Conservation (phyloP, 1,284 basidiomycete species). For the Ustilago crameri region DNA sequence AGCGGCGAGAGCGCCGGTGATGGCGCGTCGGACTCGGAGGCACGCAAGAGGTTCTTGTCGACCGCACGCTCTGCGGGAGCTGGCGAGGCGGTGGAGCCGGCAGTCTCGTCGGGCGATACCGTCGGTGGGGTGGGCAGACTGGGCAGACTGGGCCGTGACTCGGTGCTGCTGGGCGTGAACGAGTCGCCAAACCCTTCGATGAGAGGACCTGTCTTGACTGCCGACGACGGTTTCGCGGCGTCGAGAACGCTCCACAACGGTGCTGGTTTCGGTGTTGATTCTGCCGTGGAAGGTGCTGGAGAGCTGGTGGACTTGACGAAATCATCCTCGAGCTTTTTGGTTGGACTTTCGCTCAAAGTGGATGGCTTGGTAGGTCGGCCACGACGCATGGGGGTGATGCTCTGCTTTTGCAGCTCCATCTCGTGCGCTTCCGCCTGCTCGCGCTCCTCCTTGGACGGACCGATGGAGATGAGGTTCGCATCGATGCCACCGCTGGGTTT, state of each 20-base stretch:
- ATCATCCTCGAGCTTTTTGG: slow-evolving; percentile 15
- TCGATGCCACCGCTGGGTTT: slow-evolving; percentile 23
- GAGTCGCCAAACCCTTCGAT: slow-evolving; percentile 47
- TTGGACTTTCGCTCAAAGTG: slow-evolving; percentile 11
- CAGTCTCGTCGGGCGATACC: slow-evolving; percentile 13
- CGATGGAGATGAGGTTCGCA: slow-evolving; percentile 49
- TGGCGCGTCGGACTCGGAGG: slow-evolving; percentile 21
- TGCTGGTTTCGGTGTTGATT: slow-evolving; percentile 7
- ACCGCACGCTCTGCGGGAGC: slow-evolving; percentile 7
- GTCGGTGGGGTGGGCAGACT: slow-evolving; percentile 24
- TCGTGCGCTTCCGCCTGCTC: slow-evolving; percentile 47
- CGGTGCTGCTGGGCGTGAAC: slow-evolving; percentile 15
- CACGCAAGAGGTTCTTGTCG: slow-evolving; percentile 36
- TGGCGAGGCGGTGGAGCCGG: slow-evolving; percentile 2
- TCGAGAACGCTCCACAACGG: slow-evolving; percentile 23
- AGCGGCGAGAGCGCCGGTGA: slow-evolving; percentile 41
- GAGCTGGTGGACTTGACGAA: slow-evolving; percentile 11
- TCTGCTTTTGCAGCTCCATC: slow-evolving; percentile 50
- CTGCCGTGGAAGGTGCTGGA: slow-evolving; percentile 1
- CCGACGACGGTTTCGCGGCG: slow-evolving; percentile 3
- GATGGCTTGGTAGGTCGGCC: slow-evolving; percentile 64
- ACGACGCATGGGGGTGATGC: slow-evolving; percentile 69
- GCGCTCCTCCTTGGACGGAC: slow-evolving; percentile 40
- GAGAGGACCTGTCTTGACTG: slow-evolving; percentile 26
- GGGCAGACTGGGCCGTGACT: slow-evolving; percentile 21